Percentiles rank a stretch among this genome's conserved stretches.
Conservation (phyloP, 2,329 filamentous ascomycete genomes). For the Cladosporium phlei region DNA sequence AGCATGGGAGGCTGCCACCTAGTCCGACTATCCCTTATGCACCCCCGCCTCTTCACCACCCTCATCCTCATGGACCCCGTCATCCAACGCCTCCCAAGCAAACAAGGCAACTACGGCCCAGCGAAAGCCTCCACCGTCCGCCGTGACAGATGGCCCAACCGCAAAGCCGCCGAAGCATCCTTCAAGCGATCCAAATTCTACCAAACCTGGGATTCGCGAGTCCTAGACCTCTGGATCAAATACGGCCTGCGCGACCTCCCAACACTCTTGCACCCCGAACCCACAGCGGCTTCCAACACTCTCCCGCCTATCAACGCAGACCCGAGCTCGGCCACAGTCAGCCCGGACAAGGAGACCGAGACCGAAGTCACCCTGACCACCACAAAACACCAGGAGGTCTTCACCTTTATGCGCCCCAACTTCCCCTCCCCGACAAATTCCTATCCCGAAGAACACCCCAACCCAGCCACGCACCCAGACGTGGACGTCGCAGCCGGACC, state of each 20-base stretch:
- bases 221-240: constrained; percentile 67
- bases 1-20: constrained; percentile 80
- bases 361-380: constrained; percentile 68
- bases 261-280: constrained; percentile 53
- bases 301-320: constrained; percentile 26
- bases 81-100: constrained; percentile 52
- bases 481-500: constrained; percentile 31
- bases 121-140: constrained; percentile 61
- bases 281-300: constrained; percentile 19
- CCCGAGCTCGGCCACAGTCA: constrained; percentile 20
- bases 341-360: constrained; percentile 21
- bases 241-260: constrained; percentile 73
- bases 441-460: constrained; percentile 30
- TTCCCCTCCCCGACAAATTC: constrained; percentile 32
- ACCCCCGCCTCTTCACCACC: constrained; percentile 73
- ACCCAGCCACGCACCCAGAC: constrained; percentile 42
- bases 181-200: constrained; percentile 74
- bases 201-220: constrained; percentile 72
- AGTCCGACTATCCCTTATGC: constrained; percentile 65
- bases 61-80: constrained; percentile 82
- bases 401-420: constrained; percentile 66
- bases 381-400: constrained; percentile 82
- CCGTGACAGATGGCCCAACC: constrained; percentile 77
- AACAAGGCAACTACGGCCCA: constrained; percentile 31
- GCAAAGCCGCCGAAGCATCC: constrained; percentile 59